Conservation (phyloP, 306 rosid species). For the Mimosa bimucronata region DNA sequence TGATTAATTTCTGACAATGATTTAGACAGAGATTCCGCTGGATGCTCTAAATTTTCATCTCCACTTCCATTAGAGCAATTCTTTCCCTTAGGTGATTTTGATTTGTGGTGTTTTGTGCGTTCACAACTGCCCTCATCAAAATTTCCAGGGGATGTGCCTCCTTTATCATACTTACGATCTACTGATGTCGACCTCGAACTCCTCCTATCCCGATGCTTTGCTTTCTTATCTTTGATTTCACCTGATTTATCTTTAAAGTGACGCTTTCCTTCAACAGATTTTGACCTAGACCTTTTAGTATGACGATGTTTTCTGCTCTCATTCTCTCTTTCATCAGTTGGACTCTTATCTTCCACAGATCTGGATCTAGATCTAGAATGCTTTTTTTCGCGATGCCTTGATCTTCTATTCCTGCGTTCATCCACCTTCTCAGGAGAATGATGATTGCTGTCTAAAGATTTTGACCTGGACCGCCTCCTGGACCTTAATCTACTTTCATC, state of each 20-base stretch:
- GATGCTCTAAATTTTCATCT: constrained; percentile 57
- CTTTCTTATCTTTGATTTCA: constrained; percentile 59
- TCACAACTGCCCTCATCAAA: constrained; percentile 48
- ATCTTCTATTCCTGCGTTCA: constrained; percentile 51
- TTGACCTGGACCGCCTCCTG: constrained; percentile 74
- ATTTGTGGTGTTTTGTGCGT: constrained; percentile 53
- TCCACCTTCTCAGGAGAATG: constrained; percentile 49
- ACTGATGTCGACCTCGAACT: constrained; percentile 73
- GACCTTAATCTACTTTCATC: constrained; percentile 70
- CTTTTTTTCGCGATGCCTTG: constrained; percentile 63
- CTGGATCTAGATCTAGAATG: constrained; percentile 82
- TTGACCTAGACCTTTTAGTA: constrained; percentile 62
- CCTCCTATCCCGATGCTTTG: constrained; percentile 74
- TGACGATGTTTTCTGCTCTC: constrained; percentile 53
- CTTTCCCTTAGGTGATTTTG: constrained; percentile 64
- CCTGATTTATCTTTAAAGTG: constrained; percentile 57
- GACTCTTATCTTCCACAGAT: constrained; percentile 64
- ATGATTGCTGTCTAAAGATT: constrained; percentile 66
- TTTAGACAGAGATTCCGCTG: constrained; percentile 52
- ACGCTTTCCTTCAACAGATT: constrained; percentile 60
- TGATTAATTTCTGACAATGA: constrained; percentile 54
- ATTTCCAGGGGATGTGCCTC: constrained; percentile 48
- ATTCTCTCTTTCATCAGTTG: constrained; percentile 48
- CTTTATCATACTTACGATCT: constrained; percentile 54
- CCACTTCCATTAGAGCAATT: constrained; percentile 46